Evolutionary conservation across 768 basidiomycete genomes (phyloP).

Genomic region (Filobasidium floriforme): DNA sequence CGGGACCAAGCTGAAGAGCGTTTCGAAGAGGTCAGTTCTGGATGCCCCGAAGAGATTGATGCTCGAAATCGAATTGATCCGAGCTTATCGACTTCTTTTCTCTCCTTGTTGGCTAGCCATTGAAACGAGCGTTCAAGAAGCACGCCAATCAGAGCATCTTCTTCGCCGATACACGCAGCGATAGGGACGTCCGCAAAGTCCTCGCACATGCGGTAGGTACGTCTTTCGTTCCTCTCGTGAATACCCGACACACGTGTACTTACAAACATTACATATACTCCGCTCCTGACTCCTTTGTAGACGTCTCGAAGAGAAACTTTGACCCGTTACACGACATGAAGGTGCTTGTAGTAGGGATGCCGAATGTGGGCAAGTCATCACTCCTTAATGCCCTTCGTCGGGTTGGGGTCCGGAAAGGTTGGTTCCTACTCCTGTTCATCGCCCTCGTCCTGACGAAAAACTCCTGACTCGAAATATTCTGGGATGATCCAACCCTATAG

Average conservation of each 20-base stretch:
- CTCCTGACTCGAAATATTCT: constrained; percentile 3
- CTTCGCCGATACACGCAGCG: constrained; percentile 45
- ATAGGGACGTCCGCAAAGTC: constrained; percentile 42
- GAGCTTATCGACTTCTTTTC: background rate
- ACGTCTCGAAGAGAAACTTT: constrained; percentile 61
- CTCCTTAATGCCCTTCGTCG: constrained; percentile 84
- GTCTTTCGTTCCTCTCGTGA: constrained; percentile 23
- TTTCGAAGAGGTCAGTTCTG: constrained; percentile 74
- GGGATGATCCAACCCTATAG: constrained; percentile 51
- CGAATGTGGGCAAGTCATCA: constrained; percentile 94
- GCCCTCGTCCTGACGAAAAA: background rate
- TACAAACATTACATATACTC: too few relatives aligned
- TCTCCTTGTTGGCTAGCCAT: constrained; percentile 35
- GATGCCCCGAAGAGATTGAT: constrained; percentile 52
- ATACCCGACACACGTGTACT: too few relatives aligned
- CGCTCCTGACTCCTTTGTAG: constrained; percentile 44
- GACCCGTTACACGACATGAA: constrained; percentile 66
- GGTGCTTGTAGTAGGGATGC: constrained; percentile 88
- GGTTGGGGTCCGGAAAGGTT: constrained; percentile 79
- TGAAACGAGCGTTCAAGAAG: constrained; percentile 43
- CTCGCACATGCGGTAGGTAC: constrained; percentile 44
- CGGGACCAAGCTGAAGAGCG: constrained; percentile 80
- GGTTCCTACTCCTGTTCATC: constrained; percentile 39
- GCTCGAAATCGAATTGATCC: background rate
- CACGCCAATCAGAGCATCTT: constrained; percentile 44